A percentile compares a stretch with the other conserved stretches of the same genome.
phyloP scores from a whole-genome alignment of 2,329 filamentous ascomycete species.

The Apiospora kogelbergensis region DNA sequence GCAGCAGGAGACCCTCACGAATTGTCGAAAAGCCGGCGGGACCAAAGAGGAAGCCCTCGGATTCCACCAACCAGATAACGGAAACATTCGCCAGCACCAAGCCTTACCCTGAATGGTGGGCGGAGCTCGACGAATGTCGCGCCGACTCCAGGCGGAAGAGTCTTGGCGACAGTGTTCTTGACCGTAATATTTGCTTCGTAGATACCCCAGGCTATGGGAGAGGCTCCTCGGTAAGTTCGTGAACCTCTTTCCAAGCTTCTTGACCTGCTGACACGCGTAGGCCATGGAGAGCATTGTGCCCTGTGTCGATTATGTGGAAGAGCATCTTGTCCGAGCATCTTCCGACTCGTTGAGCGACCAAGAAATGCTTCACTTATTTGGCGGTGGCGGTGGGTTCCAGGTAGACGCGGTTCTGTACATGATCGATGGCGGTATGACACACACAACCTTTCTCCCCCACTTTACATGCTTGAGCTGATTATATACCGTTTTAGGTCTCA shows the following conservation, averaged over 20 bases:
- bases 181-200: slow-evolving; percentile 91
- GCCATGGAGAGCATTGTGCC: slow-evolving; percentile 57
- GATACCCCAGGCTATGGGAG: slow-evolving; percentile 71
- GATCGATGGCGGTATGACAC: slow-evolving; percentile 66
- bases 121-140: slow-evolving; percentile 68
- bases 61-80: slow-evolving; percentile 45
- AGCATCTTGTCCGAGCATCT: slow-evolving; percentile 63
- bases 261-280: slow-evolving; percentile 19
- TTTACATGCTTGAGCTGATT: not conserved
- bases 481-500: slow-evolving; percentile 46
- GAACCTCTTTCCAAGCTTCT: not conserved
- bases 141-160: slow-evolving; percentile 65
- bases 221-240: slow-evolving; percentile 45
- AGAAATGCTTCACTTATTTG: slow-evolving; percentile 75
- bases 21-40: slow-evolving; percentile 12
- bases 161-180: slow-evolving; percentile 73
- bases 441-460: not conserved
- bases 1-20: slow-evolving; percentile 15
- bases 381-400: slow-evolving; percentile 77
- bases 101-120: slow-evolving; percentile 88
- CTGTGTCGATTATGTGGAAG: slow-evolving; percentile 72
- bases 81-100: slow-evolving; percentile 80
- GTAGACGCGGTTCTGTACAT: slow-evolving; percentile 87
- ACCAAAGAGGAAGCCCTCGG: slow-evolving; percentile 23
- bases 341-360: slow-evolving; percentile 65